These are phyloP conservation scores for Heritiera littoralis DNA, from an alignment of 345 rosid genomes.

Conservation along the genomic window DNA sequence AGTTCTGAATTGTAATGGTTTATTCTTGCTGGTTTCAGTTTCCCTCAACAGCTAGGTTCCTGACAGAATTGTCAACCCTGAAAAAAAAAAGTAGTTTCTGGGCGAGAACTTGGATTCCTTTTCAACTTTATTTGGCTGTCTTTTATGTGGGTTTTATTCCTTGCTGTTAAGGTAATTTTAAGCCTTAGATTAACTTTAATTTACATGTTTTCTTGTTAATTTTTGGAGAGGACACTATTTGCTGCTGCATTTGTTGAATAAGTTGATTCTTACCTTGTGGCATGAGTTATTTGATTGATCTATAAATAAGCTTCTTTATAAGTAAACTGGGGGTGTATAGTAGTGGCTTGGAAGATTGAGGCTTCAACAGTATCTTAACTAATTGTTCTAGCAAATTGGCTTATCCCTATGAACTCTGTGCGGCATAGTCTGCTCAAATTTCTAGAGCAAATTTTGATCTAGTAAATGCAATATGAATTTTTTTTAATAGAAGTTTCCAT, in stretches of 20 bases:
- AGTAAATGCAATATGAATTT: not conserved
- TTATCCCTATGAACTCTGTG: not conserved
- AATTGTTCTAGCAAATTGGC: not conserved
- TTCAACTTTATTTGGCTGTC: not conserved
- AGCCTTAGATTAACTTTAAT: not conserved
- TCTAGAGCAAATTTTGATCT: not conserved
- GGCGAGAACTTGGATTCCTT: not conserved
- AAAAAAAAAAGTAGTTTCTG: not conserved
- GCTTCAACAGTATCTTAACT: not conserved
- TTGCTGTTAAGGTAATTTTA: not conserved
- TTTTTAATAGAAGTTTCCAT: not conserved
- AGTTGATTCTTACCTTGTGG: constrained; percentile 5
- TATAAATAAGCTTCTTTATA: not conserved
- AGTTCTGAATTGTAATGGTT: not conserved
- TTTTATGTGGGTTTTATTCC: not conserved
- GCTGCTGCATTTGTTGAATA: not conserved
- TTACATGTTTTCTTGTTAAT: not conserved
- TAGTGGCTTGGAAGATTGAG: not conserved
- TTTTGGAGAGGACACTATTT: not conserved
- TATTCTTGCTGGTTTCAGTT: not conserved
- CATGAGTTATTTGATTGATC: not conserved
- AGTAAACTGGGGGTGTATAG: not conserved
- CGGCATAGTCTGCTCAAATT: not conserved
- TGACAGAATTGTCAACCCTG: not conserved
- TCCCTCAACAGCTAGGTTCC: not conserved